Percentiles rank a stretch among this genome's conserved stretches.
phyloP scores from a whole-genome alignment of 768 basidiomycete genomes.

The Russula brevipes region DNA sequence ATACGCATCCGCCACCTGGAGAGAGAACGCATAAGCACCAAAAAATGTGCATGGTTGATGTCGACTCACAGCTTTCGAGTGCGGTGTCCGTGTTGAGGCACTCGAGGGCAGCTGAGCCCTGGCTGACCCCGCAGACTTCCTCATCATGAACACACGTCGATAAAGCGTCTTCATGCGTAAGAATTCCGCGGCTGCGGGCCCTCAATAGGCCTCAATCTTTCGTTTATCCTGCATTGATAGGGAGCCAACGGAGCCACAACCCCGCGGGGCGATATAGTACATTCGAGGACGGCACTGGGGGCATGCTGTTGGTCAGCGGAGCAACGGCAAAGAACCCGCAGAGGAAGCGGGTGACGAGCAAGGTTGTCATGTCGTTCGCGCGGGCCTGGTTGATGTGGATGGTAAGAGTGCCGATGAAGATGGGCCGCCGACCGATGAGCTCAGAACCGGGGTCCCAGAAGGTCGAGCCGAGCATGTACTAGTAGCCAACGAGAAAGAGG shows the following conservation, averaged over 20 bases:
- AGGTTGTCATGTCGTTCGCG: constrained; percentile 21
- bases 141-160: constrained; percentile 30
- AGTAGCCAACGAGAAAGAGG: constrained; percentile 26
- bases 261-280: no score
- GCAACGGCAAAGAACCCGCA: constrained; percentile 27
- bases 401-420: constrained; percentile 13
- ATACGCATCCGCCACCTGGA: constrained; percentile 40
- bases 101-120: constrained; percentile 36
- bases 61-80: constrained; percentile 38
- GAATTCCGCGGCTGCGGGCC: no score
- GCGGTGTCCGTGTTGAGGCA: constrained; percentile 36
- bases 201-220: no score
- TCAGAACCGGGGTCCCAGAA: constrained; percentile 27
- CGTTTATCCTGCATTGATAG: no score
- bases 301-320: constrained; percentile 35
- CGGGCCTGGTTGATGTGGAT: constrained; percentile 14
- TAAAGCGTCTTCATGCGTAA: constrained; percentile 33
- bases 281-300: constrained; percentile 42
- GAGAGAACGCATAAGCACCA: background rate
- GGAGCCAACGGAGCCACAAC: no score
- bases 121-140: constrained; percentile 37
- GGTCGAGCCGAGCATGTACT: constrained; percentile 24
- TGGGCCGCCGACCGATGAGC: constrained; percentile 23
- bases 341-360: constrained; percentile 28
- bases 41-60: background rate